Evolutionary conservation across 2,329 filamentous ascomycete genomes (phyloP).

Genomic region (Neurospora sp.): DNA sequence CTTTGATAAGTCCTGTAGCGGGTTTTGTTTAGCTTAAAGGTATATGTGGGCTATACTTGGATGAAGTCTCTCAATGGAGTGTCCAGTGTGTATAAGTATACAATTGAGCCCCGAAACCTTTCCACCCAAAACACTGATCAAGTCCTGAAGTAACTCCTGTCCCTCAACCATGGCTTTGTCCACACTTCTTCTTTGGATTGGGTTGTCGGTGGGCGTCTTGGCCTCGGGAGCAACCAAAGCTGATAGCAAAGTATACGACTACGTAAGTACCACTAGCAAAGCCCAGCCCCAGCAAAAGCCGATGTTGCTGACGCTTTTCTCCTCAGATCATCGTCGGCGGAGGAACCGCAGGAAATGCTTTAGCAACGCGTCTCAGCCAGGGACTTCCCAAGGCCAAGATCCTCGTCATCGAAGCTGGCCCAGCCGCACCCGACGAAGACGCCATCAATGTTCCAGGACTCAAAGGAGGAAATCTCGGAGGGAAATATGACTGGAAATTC

Average conservation of each 20-base stretch:
- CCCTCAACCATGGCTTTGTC: background rate
- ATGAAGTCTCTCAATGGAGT: too few species aligned
- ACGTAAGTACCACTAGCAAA: slow-evolving; percentile 11
- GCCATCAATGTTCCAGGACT: slow-evolving; percentile 25
- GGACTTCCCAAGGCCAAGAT: slow-evolving; percentile 22
- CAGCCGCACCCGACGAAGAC: slow-evolving; percentile 19
- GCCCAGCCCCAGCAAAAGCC: background rate
- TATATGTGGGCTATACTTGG: too few species aligned
- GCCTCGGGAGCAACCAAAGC: background rate
- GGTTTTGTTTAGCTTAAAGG: too few species aligned
- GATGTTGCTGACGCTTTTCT: background rate
- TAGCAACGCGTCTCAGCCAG: slow-evolving; percentile 24
- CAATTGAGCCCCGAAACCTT: too few species aligned
- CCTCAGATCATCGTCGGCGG: slow-evolving; percentile 24
- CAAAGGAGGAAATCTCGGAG: slow-evolving; percentile 20
- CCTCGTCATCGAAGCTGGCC: slow-evolving; percentile 25
- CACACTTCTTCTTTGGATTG: background rate
- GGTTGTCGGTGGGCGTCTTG: background rate
- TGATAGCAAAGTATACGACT: slow-evolving; percentile 11
- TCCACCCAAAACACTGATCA: background rate
- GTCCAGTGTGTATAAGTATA: too few species aligned
- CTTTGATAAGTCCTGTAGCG: too few species aligned
- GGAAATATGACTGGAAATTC: slow-evolving; percentile 33
- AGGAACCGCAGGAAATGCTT: slow-evolving; percentile 25
- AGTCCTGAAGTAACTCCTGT: background rate